These are phyloP conservation scores for Taphrina confusa DNA, from an alignment of 1,139 yeast species.

Conservation along the genomic window DNA sequence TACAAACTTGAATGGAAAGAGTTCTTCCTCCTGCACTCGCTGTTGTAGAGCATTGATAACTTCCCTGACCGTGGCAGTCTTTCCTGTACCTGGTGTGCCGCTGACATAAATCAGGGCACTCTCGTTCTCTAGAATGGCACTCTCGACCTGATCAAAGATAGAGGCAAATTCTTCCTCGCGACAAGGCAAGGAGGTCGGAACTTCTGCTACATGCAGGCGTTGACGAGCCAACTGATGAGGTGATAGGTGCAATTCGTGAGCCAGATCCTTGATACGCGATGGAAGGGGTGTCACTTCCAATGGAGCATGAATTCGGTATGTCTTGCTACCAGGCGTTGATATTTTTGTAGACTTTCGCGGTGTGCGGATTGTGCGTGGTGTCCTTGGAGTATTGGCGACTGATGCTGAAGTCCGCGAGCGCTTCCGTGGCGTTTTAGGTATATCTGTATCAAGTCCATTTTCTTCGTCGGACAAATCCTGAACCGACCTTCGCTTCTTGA, in stretches of 20 bases:
- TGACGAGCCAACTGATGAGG: slow-evolving; percentile 60
- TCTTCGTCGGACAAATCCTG: not conserved
- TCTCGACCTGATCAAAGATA: slow-evolving; percentile 68
- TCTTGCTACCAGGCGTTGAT: slow-evolving; percentile 23
- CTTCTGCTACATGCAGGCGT: slow-evolving; percentile 64
- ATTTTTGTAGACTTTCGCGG: not conserved
- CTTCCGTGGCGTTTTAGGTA: slow-evolving; percentile 22
- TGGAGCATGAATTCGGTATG: slow-evolving; percentile 31
- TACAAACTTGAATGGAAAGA: slow-evolving; percentile 65
- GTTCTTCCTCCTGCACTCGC: slow-evolving; percentile 50
- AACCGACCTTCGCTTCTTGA: not conserved
- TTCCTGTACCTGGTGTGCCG: slow-evolving; percentile 98
- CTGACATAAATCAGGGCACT: slow-evolving; percentile 89
- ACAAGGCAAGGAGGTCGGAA: slow-evolving; percentile 72
- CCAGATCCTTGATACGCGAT: slow-evolving; percentile 36
- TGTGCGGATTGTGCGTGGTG: not conserved
- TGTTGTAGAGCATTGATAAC: slow-evolving; percentile 67
- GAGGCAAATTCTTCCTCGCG: slow-evolving; percentile 84
- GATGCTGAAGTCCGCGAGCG: not conserved
- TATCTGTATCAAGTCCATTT: not conserved
- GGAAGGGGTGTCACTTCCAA: slow-evolving; percentile 41
- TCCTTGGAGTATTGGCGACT: not conserved
- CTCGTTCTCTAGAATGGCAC: slow-evolving; percentile 67
- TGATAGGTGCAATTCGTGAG: slow-evolving; percentile 18
- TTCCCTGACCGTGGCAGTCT: slow-evolving; percentile 89